Evolutionary conservation across 176 grass and related monocot genomes (phyloP), one percentile per base, ranked within the genome.

Genomic region (Ensete ventricosum): DNA sequence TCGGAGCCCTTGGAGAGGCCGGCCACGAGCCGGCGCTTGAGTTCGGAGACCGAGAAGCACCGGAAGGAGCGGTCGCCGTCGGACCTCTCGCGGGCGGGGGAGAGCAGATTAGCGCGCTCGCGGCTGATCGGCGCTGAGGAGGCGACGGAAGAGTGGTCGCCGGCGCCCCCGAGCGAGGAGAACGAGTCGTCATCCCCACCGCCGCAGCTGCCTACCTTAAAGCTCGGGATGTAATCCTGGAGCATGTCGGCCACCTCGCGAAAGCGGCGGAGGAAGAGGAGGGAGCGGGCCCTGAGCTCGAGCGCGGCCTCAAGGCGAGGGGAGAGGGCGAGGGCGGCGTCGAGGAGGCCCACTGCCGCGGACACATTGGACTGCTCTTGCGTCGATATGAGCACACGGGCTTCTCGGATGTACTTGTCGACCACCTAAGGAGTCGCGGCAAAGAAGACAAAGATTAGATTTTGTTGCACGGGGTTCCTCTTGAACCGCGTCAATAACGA

Each of bases 211-310:
- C 83, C 69, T 67, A 90, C 89, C 79, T 80, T 82, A 85, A 82
- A 94, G 72, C 95, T 94, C 12, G 95, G 95, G 72, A 99, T 99
- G 90, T 94, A 94, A 19, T 99, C 90, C 16, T 83, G 88, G 29
- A 99, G 86, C 95, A 94, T 94, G 25, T 99, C 90, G 2, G 95
- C 95, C 21, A 99, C 87, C 77, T 99, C 88, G 27, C 83, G 82
- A 78, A 91, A 99, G 9, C 90, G 86, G 6, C 90, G 88, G 66
- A 94, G 90, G 43, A 85, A 51, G 74, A 99, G 84, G 14, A 99
- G 90, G 17, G 90, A 83, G 1, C 95, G 88, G 9, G 86, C 90
- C 70, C 80, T 87, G 13, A 99, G 76, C 88, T 99, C 95, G 14
- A 99, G 88, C 17, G 95, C 86, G 8, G 88, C 52, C 86, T 99